Evolutionary conservation across 2,329 filamentous ascomycete genomes (phyloP).

Genomic region (Sporothrix mexicana): DNA sequence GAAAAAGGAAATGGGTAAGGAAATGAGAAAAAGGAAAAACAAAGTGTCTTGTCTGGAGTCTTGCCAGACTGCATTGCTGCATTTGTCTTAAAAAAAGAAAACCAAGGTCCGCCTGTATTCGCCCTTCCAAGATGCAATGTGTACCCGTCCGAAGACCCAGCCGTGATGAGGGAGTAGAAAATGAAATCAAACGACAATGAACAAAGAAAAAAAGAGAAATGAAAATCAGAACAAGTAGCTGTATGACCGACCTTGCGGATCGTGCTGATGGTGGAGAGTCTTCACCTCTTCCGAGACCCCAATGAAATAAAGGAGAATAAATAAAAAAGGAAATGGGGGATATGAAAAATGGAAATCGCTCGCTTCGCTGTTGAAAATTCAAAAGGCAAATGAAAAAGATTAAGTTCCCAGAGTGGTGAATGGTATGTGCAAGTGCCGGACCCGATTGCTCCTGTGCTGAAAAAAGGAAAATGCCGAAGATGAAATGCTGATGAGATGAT

Average conservation of each 20-base stretch:
- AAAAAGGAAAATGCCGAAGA: constrained; percentile 30
- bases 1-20: constrained; percentile 32
- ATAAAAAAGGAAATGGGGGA: constrained; percentile 43
- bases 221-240: constrained; percentile 35
- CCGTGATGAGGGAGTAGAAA: constrained; percentile 57
- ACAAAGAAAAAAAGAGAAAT: constrained; percentile 21
- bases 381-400: constrained; percentile 33
- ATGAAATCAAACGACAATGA: constrained; percentile 33
- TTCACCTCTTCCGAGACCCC: constrained; percentile 43
- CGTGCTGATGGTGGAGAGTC: constrained; percentile 43
- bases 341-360: constrained; percentile 43
- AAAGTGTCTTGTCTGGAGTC: constrained; percentile 31
- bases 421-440: constrained; percentile 28
- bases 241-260: constrained; percentile 58
- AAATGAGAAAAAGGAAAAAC: constrained; percentile 28
- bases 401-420: constrained; percentile 36
- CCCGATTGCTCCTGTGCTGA: constrained; percentile 34
- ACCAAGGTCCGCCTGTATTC: constrained; percentile 56
- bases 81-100: constrained; percentile 39
- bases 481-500: constrained; percentile 9
- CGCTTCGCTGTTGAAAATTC: constrained; percentile 48
- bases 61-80: constrained; percentile 38
- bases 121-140: constrained; percentile 61
- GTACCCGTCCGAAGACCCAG: constrained; percentile 59
- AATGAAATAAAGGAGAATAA: constrained; percentile 45